Conservation (phyloP, 805 yeast genomes). For the Saturnispora gosingensis region DNA sequence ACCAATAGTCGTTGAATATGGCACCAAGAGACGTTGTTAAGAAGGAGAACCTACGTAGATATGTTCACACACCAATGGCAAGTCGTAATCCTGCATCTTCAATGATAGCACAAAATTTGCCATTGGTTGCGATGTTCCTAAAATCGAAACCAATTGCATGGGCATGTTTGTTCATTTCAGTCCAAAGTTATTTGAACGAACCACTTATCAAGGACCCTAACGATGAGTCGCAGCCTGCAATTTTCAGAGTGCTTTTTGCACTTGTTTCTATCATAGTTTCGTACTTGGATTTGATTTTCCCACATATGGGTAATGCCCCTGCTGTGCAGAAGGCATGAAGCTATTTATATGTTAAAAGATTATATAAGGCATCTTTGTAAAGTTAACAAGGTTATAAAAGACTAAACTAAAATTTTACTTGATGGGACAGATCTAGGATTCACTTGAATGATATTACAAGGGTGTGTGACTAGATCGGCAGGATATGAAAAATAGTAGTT, state of each 20-base stretch:
- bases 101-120: conserved; percentile 43
- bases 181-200: conserved; percentile 39
- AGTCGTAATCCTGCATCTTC: conserved; percentile 37
- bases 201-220: conserved; percentile 24
- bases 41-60: conserved; percentile 25
- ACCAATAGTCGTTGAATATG: not conserved
- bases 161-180: conserved; percentile 43
- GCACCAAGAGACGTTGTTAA: conserved; percentile 25
- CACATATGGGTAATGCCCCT: conserved; percentile 18
- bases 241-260: conserved; percentile 38
- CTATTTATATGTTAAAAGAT: not conserved
- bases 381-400: not conserved
- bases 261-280: conserved; percentile 38
- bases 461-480: too few relatives aligned
- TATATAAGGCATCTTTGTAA: not conserved
- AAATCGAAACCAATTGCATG: conserved; percentile 46
- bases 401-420: too few relatives aligned
- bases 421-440: too few relatives aligned
- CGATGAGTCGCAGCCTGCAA: conserved; percentile 35
- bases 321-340: not conserved
- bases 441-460: too few relatives aligned
- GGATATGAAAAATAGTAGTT: too few relatives aligned
- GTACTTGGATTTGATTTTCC: conserved; percentile 44
- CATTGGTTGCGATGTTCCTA: conserved; percentile 59
- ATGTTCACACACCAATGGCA: conserved; percentile 40